Base-by-base conservation (phyloP, 345 rosid species). In the Rhizophora mangle region DNA sequence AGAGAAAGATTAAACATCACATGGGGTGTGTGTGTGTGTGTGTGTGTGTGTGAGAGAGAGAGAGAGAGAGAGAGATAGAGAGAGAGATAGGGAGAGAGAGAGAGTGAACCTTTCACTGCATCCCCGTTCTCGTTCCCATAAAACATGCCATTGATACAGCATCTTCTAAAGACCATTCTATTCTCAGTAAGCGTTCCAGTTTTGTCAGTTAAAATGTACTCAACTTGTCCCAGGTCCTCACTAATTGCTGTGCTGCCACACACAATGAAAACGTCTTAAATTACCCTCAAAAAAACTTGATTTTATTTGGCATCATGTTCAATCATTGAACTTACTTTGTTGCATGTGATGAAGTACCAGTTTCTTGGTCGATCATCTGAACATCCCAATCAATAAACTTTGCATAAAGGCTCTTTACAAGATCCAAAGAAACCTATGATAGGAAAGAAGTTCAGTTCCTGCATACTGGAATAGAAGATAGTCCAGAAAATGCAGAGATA, bases 171-270 rank as follows among this genome's bases (percentile, higher is more conserved):
- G 69, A 95, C 89, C 99, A 95, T 95, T 75, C 51, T 90, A 81
- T 95, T 95, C 79, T 95, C 99, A 26, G 99, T 95, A 67, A 95
- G 84, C 20, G 99, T 95, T 75, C 99, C 99, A 22, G 99, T 95
- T 86, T 95, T 95, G 78, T 95, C 99, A 9, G 99, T 95, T 83
- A 95, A 82, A 77, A 95, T 90, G 83, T 92, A 92, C 84, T 95
- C 99, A 76, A 95, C 97, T 85, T 95, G 99, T 72, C 98, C 98
- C 79, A 95, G 87, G 85, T 95, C 99, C 83, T 95, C 99, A 72
- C 99, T 95, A 79, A 95, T 92, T 83, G 99, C 97, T 86, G 99
- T 92, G 89, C 99, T 95, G 99, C 89, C 87, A 78, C 84, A 82
- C 67, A 80, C 58, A 88, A 82, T 68, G 78, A 73, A 75, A 58